Base-by-base conservation (phyloP, 306 rosid species). In the Clitoria ternatea region DNA sequence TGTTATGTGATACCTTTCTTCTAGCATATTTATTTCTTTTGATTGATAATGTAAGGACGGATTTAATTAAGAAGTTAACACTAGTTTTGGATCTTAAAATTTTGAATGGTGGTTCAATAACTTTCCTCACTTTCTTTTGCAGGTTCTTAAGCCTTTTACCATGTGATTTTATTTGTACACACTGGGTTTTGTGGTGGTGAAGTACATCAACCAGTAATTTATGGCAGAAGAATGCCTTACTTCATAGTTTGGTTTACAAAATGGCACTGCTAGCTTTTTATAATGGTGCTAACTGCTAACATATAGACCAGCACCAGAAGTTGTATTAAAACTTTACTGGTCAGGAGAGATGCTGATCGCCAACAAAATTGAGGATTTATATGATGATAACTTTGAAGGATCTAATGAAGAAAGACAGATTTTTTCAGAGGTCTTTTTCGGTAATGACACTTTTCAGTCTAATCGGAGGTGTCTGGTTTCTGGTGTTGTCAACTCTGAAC, bases 351-450 rank as follows among this genome's bases (percentile, higher is more conserved):
- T 85, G 87, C 82, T 76, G 27, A 69, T 24, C 30, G 37, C 26
- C 69, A 76, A 79, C 67, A 83, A 67, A 74, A 82, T 81, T 53
- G 88, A 82, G 53, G 88, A 86, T 79, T 82, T 91, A 72, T 83
- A 65, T 27, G 87, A 89, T 79, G 96, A 88, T 85, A 81, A 73
- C 67, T 83, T 90, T 60, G 98, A 94, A 73, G 98, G 97, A 59
- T 94, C 97, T 5, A 78, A 81, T 59, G 79, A 69, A 61, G 98
- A 91, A 86, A 80, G 63, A 45, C 63, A 55, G 77, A 87, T 91
- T 85, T 94, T 87, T 77, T 85, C 70, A 40, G 97, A 91, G 79
- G 79, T 81, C 36, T 87, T 94, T 85, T 89, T 86, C 37, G 79
- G 91, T 57, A 77, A 66, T 70, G 83, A 67, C 27, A 26, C 32